A percentile compares a stretch with the other conserved stretches of the same genome.
These are phyloP conservation scores for Chytriomyces sp. DNA, from an alignment of 192 early-diverging fungal species.

Conservation along the genomic window DNA sequence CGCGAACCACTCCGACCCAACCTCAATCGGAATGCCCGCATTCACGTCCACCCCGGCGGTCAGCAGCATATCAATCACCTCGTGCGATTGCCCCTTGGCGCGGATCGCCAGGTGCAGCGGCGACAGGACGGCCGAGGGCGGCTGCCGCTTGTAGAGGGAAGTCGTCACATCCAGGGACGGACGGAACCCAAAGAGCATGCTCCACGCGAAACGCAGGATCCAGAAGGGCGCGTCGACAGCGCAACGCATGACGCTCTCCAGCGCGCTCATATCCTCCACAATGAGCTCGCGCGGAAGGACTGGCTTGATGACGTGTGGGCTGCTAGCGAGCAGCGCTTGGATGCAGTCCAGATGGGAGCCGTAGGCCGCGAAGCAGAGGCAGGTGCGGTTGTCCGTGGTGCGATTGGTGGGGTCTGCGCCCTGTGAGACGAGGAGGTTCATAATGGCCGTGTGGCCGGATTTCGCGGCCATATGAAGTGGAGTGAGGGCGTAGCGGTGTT, in stretches of 20 bases:
- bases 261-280: neutral
- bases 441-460: slow-evolving; percentile 36
- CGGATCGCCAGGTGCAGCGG: slow-evolving; percentile 34
- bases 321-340: neutral
- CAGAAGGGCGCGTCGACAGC: neutral
- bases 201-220: slow-evolving; percentile 7
- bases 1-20: slow-evolving; percentile 11
- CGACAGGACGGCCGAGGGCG: slow-evolving; percentile 4
- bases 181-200: slow-evolving; percentile 1
- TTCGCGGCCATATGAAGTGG: slow-evolving; percentile 46
- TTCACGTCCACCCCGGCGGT: slow-evolving; percentile 22
- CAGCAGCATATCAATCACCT: slow-evolving; percentile 22
- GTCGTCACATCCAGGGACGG: neutral
- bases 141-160: neutral
- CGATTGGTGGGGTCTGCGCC: slow-evolving; percentile 43
- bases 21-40: slow-evolving; percentile 28
- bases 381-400: slow-evolving; percentile 34
- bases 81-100: slow-evolving; percentile 6
- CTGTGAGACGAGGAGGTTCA: slow-evolving; percentile 34
- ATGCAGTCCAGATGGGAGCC: slow-evolving; percentile 28
- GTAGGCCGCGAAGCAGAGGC: slow-evolving; percentile 31
- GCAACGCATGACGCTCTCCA: neutral
- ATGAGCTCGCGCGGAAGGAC: neutral
- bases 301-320: slow-evolving; percentile 11
- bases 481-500: slow-evolving; percentile 23